phyloP scores from a whole-genome alignment of 148 eudicot species.

The Silene conica region DNA sequence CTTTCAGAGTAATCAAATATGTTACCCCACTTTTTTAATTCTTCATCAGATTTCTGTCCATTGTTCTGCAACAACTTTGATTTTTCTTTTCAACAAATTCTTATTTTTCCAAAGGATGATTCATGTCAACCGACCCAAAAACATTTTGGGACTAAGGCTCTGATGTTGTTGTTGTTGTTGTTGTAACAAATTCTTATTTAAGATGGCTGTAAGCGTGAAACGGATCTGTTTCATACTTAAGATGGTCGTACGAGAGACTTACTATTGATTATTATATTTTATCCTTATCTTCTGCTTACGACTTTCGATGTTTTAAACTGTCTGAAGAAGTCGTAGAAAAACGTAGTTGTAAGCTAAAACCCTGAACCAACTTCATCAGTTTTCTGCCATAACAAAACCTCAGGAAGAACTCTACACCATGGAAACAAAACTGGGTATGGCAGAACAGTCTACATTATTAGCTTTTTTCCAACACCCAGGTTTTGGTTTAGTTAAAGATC shows the following conservation, averaged over 20 bases:
- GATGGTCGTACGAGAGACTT: too few relatives aligned
- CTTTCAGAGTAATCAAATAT: not conserved
- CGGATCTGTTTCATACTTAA: too few relatives aligned
- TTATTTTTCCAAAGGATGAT: too few relatives aligned
- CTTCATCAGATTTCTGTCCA: constrained; percentile 1
- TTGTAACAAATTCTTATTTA: too few relatives aligned
- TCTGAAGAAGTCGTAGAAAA: not conserved
- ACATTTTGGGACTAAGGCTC: too few relatives aligned
- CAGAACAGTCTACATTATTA: not conserved
- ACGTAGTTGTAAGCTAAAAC: not conserved
- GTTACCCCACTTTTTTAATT: constrained; percentile 1
- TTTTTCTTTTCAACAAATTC: not conserved
- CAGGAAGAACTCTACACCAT: not conserved
- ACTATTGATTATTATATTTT: not conserved
- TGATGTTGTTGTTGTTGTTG: too few relatives aligned
- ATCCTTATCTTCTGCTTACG: not conserved
- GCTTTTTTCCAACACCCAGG: not conserved
- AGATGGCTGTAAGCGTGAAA: too few relatives aligned
- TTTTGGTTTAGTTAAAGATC: constrained; percentile 19
- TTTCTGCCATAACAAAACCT: not conserved
- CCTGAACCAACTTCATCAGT: not conserved
- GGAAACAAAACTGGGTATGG: constrained; percentile 10
- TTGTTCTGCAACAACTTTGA: not conserved
- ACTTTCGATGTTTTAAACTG: not conserved
- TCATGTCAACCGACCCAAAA: too few relatives aligned